A percentile compares a stretch with the other conserved stretches of the same genome.
Conservation (phyloP, 305 asterid genomes). For the Petunia hybrid region DNA sequence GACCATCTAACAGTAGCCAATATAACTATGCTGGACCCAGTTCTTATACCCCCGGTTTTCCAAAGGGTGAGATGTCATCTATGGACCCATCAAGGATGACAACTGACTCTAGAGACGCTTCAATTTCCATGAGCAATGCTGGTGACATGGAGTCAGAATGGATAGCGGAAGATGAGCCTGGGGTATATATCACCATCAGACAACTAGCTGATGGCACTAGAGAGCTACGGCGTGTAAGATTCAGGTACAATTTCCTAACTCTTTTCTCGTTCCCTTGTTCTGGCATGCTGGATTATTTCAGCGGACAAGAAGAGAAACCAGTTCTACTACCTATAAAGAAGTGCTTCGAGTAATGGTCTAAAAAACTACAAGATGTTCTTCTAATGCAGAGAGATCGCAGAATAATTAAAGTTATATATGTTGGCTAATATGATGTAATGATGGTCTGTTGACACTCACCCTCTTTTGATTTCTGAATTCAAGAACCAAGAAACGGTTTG, state of each 20-base stretch:
- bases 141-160: slow-evolving; percentile 95
- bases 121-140: slow-evolving; percentile 87
- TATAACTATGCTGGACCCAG: slow-evolving; percentile 28
- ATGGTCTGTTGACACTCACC: background rate
- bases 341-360: background rate
- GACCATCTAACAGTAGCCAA: slow-evolving; percentile 30
- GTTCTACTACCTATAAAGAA: background rate
- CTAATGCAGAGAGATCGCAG: background rate
- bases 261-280: slow-evolving; percentile 1
- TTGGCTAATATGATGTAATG: background rate
- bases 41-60: slow-evolving; percentile 19
- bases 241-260: slow-evolving; percentile 61
- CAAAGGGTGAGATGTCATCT: slow-evolving; percentile 52
- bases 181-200: slow-evolving; percentile 92
- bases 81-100: slow-evolving; percentile 91
- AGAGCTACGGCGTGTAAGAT: slow-evolving; percentile 96
- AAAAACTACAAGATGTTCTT: background rate
- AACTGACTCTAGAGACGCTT: slow-evolving; percentile 83
- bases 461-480: background rate
- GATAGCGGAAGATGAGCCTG: slow-evolving; percentile 97
- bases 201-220: slow-evolving; percentile 91
- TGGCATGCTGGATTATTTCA: background rate
- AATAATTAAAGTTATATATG: no score
- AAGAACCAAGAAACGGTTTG: slow-evolving; percentile 12
- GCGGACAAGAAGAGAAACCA: background rate